A percentile compares a stretch with the other conserved stretches of the same genome.
Evolutionary conservation across 2,329 filamentous ascomycete species (phyloP).

Genomic region (Paraphaeosphaeria sporulosa): DNA sequence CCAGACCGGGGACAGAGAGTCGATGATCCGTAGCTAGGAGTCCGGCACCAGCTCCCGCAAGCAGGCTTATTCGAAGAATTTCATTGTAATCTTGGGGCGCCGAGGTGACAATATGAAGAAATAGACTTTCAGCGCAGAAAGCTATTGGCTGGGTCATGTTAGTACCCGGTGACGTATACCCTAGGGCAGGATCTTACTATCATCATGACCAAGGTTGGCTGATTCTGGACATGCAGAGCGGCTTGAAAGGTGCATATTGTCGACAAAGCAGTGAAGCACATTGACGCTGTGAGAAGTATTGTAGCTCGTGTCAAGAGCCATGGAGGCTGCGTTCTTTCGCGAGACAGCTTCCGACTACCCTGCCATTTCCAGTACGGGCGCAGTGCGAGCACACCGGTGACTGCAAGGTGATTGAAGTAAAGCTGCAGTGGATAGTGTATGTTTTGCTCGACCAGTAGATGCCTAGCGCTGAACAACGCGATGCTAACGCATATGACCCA

Average conservation of each 20-base stretch:
- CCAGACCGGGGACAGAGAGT: conserved; percentile 29
- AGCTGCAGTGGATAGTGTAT: conserved; percentile 26
- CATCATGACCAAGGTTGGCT: conserved; percentile 39
- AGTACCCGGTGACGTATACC: background rate
- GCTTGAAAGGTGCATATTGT: conserved; percentile 36
- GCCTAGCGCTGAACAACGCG: background rate
- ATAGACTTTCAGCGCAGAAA: conserved; percentile 23
- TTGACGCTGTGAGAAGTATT: no score
- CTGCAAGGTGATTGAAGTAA: conserved; percentile 19
- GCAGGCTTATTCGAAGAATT: conserved; percentile 19
- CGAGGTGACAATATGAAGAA: conserved; percentile 14
- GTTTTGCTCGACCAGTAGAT: conserved; percentile 27
- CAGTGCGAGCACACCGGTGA: background rate
- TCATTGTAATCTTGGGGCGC: conserved; percentile 19
- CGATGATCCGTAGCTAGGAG: conserved; percentile 38
- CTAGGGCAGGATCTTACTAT: conserved; percentile 30
- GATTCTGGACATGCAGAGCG: conserved; percentile 39
- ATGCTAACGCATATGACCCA: no score
- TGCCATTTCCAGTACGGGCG: no score
- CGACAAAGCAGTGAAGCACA: no score
- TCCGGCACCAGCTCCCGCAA: conserved; percentile 23
- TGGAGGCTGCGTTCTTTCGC: conserved; percentile 20
- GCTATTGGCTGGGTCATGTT: conserved; percentile 23
- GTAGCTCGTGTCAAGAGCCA: no score
- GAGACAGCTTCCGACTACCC: no score